Conservation (phyloP, 192 early-diverging fungal genomes). For the Backusella mclennaniae region DNA sequence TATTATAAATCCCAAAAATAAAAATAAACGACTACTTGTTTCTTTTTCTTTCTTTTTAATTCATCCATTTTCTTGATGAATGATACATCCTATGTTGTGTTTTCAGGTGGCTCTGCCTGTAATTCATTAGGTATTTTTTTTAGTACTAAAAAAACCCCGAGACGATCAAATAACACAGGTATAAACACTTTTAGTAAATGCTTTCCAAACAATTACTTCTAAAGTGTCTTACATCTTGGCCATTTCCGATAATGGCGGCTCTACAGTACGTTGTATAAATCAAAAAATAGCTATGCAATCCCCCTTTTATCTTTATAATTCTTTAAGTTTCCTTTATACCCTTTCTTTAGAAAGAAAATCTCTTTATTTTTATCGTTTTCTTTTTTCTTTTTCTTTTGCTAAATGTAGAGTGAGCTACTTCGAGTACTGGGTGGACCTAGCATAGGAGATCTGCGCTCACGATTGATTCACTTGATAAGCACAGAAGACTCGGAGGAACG, state of each 20-base stretch:
- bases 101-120: slow-evolving; percentile 75
- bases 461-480: slow-evolving; percentile 64
- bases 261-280: slow-evolving; percentile 34
- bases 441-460: slow-evolving; percentile 69
- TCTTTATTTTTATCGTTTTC: slow-evolving; percentile 42
- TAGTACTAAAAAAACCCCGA: neutral
- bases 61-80: neutral
- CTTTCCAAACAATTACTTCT: slow-evolving; percentile 61
- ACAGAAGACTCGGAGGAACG: slow-evolving; percentile 40
- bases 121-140: slow-evolving; percentile 53
- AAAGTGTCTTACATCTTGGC: slow-evolving; percentile 67
- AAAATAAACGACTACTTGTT: neutral
- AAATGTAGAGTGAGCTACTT: slow-evolving; percentile 56
- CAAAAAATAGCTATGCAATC: neutral
- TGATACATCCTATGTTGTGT: slow-evolving; percentile 51
- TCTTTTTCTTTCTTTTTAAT: neutral
- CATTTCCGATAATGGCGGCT: slow-evolving; percentile 70
- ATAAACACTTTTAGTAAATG: slow-evolving; percentile 23
- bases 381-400: slow-evolving; percentile 16
- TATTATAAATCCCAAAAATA: neutral
- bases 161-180: neutral
- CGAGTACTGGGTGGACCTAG: slow-evolving; percentile 70
- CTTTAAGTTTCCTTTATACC: no score
- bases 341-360: neutral
- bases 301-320: no score